Percentiles rank a stretch among this genome's conserved stretches.
These are phyloP conservation scores for Heterobasidion parviporum DNA, from an alignment of 1,284 basidiomycete genomes.

Conservation along the genomic window DNA sequence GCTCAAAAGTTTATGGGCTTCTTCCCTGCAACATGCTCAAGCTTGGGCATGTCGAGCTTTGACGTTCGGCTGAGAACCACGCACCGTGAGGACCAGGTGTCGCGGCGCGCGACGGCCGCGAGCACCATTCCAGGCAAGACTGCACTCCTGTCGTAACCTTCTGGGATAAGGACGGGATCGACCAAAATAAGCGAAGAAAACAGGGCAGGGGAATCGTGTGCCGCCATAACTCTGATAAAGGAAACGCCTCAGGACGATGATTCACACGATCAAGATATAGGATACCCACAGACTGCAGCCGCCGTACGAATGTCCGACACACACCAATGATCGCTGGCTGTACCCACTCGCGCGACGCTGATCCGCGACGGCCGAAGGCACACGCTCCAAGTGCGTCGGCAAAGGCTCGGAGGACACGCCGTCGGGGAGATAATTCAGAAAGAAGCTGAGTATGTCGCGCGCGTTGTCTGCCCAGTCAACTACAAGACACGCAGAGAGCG, in stretches of 20 bases:
- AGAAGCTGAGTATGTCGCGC: slow-evolving; percentile 69
- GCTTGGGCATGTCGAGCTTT: too few species aligned
- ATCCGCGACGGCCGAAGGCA: slow-evolving; percentile 32
- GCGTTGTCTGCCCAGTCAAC: slow-evolving; percentile 66
- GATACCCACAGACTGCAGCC: slow-evolving; percentile 57
- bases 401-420: slow-evolving; percentile 20
- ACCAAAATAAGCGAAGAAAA: slow-evolving; percentile 72
- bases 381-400: slow-evolving; percentile 40
- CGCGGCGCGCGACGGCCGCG: slow-evolving; percentile 56
- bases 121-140: slow-evolving; percentile 18
- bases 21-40: slow-evolving; percentile 33
- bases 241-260: neutral
- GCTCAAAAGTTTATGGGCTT: slow-evolving; percentile 47
- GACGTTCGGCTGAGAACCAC: neutral
- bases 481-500: slow-evolving; percentile 15
- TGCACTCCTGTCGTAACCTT: slow-evolving; percentile 15
- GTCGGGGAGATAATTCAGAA: slow-evolving; percentile 52
- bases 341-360: slow-evolving; percentile 37
- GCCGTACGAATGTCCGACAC: slow-evolving; percentile 78
- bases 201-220: slow-evolving; percentile 53
- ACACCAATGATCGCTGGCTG: slow-evolving; percentile 42
- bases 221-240: slow-evolving; percentile 45
- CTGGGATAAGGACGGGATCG: slow-evolving; percentile 64
- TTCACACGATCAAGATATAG: neutral
- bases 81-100: slow-evolving; percentile 56